These are phyloP conservation scores for Chaetomiaceae sp. DNA, from an alignment of 2,329 filamentous ascomycete species.

Conservation along the genomic window DNA sequence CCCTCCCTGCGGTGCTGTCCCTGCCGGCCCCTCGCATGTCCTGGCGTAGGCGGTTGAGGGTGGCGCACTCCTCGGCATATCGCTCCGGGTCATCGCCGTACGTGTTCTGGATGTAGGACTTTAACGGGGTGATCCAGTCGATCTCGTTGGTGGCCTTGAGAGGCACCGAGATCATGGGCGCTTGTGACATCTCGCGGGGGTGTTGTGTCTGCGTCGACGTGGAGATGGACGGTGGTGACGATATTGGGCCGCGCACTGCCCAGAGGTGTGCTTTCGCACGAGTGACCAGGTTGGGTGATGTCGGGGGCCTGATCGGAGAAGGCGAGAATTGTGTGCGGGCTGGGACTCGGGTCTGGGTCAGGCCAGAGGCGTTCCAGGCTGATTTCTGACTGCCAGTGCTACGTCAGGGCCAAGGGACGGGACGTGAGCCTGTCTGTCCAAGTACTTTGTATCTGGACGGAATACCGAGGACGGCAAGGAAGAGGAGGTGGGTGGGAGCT, in stretches of 20 bases:
- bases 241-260: background rate
- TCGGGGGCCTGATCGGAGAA: background rate
- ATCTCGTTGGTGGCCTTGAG: conserved; percentile 95
- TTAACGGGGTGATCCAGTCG: conserved; percentile 91
- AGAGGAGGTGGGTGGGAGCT: too few species aligned
- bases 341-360: background rate
- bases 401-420: too few species aligned
- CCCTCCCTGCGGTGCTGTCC: conserved; percentile 88
- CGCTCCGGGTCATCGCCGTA: conserved; percentile 96
- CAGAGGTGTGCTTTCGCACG: conserved; percentile 6
- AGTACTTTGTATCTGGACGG: too few species aligned
- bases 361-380: conserved; percentile 3
- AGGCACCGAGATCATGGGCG: conserved; percentile 92
- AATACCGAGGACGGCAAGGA: too few species aligned
- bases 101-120: conserved; percentile 85
- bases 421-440: too few species aligned
- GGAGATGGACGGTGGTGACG: background rate
- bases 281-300: background rate
- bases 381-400: background rate
- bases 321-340: too few species aligned
- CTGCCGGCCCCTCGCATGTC: conserved; percentile 97
- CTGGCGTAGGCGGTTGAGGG: conserved; percentile 89
- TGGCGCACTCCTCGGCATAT: conserved; percentile 91
- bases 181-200: conserved; percentile 61
- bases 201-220: conserved; percentile 2